Conservation (phyloP, 2,329 filamentous ascomycete genomes). For the Chrysosporium keratinophilum region DNA sequence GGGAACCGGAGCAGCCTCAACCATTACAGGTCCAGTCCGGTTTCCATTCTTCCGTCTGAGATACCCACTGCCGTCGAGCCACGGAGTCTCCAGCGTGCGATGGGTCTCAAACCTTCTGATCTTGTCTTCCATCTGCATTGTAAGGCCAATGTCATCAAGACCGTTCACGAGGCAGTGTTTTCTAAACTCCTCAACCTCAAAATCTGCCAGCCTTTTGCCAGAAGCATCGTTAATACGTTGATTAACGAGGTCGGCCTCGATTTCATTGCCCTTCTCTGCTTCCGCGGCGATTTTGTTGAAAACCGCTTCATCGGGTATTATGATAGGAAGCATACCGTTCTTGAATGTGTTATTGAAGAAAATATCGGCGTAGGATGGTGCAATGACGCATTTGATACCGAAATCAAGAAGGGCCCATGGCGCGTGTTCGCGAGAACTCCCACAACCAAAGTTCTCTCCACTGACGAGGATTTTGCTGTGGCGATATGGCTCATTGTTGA, state of each 20-base stretch:
- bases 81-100: conserved; percentile 69
- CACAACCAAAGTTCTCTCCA: conserved; percentile 91
- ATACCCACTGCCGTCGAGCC: conserved; percentile 81
- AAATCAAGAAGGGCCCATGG: conserved; percentile 96
- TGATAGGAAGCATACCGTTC: conserved; percentile 93
- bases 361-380: conserved; percentile 79
- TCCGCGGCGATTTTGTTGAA: conserved; percentile 64
- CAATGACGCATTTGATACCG: conserved; percentile 87
- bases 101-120: conserved; percentile 72
- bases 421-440: conserved; percentile 84
- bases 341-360: conserved; percentile 99
- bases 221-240: conserved; percentile 68
- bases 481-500: conserved; percentile 83
- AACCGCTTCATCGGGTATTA: conserved; percentile 55
- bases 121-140: conserved; percentile 83
- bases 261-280: conserved; percentile 66
- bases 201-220: conserved; percentile 63
- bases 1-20: conserved; percentile 60
- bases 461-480: conserved; percentile 79
- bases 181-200: conserved; percentile 85
- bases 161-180: conserved; percentile 92
- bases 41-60: conserved; percentile 41
- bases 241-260: conserved; percentile 80
- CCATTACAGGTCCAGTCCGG: conserved; percentile 47
- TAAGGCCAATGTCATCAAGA: conserved; percentile 89